Percentiles rank a stretch among this genome's conserved stretches.
phyloP scores from a whole-genome alignment of 2,329 filamentous ascomycete species.

The Rhexocercosporidium sp. region DNA sequence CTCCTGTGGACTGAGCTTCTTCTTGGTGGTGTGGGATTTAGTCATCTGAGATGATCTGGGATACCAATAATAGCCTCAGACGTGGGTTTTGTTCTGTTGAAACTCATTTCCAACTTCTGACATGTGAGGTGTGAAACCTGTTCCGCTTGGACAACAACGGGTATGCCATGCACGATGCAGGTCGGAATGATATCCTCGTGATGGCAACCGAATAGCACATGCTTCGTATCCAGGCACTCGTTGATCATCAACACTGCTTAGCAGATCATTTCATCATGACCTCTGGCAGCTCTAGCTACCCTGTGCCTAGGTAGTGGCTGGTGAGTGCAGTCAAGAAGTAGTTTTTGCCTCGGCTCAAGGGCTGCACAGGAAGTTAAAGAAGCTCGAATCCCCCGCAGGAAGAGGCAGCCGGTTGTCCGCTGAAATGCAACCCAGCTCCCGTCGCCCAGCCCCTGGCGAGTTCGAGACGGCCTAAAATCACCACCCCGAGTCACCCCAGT shows the following conservation, averaged over 20 bases:
- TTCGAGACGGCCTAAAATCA: constrained; percentile 5
- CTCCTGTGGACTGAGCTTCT: constrained; percentile 75
- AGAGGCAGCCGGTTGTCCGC: not conserved
- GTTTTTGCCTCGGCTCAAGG: not conserved
- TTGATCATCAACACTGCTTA: not conserved
- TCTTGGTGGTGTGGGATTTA: constrained; percentile 79
- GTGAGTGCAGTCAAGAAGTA: not conserved
- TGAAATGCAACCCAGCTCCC: constrained; percentile 4
- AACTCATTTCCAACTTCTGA: constrained; percentile 1
- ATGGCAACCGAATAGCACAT: constrained; percentile 13
- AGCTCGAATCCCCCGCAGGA: not conserved
- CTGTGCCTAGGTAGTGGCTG: not conserved
- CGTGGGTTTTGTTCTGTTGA: not conserved
- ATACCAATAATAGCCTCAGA: constrained; percentile 17
- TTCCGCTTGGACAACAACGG: constrained; percentile 10
- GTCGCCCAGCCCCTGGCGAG: not conserved
- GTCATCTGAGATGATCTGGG: constrained; percentile 54
- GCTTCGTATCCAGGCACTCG: constrained; percentile 1
- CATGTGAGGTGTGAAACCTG: constrained; percentile 20
- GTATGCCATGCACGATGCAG: constrained; percentile 9
- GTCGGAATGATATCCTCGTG: constrained; percentile 4
- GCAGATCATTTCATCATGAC: constrained; percentile 3
- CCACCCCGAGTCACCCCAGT: not conserved
- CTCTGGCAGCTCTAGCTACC: too few species aligned
- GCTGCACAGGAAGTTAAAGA: constrained; percentile 7